Conservation (phyloP, 2,329 filamentous ascomycete genomes). For the Blastomyces parvus region DNA sequence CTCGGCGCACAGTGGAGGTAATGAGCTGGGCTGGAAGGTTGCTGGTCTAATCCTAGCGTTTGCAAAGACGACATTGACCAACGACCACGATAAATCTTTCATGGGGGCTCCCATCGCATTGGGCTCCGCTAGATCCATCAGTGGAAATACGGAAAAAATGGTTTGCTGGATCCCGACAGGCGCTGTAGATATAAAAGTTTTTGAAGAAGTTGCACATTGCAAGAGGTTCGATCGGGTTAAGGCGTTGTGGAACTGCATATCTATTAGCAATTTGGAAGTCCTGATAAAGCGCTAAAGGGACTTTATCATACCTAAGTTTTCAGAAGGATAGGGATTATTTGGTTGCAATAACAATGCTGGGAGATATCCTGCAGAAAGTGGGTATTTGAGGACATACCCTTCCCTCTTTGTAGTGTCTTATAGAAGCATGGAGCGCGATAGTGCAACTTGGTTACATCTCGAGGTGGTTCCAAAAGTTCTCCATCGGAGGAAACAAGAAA, state of each 20-base stretch:
- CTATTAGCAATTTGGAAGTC: conserved; percentile 2
- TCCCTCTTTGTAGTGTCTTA: conserved; percentile 3
- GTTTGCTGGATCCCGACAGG: conserved; percentile 56
- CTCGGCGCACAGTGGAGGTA: background rate
- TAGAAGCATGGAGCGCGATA: background rate
- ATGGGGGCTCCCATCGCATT: conserved; percentile 57
- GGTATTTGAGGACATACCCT: background rate
- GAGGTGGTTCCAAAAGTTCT: background rate
- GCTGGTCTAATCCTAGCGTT: conserved; percentile 16
- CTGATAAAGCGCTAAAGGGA: background rate
- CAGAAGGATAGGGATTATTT: background rate
- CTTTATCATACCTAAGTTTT: background rate
- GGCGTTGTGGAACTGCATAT: background rate
- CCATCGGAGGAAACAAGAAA: background rate
- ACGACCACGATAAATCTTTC: conserved; percentile 64
- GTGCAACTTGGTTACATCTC: background rate
- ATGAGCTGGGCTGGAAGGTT: background rate
- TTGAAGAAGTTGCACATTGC: conserved; percentile 55
- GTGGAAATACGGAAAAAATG: conserved; percentile 63
- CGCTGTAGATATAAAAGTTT: conserved; percentile 68
- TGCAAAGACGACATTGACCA: conserved; percentile 51
- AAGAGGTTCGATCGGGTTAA: background rate
- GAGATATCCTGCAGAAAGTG: background rate
- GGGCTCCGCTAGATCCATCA: conserved; percentile 52
- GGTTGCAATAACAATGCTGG: background rate